Evolutionary conservation across 108 stramenopile species (phyloP).

Genomic region (Cyclotella baltica): DNA sequence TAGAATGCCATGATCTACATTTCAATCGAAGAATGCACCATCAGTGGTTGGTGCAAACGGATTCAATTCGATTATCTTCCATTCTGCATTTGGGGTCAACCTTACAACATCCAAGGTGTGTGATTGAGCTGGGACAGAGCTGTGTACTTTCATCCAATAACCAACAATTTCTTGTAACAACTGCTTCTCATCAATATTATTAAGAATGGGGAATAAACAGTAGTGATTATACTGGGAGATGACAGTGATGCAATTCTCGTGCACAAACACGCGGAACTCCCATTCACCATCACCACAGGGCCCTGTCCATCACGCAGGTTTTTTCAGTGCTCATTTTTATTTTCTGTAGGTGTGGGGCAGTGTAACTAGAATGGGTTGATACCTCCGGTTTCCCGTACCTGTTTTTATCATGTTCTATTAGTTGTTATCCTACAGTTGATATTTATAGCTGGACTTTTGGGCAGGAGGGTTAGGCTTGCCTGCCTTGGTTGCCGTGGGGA

Average conservation of each 20-base stretch:
- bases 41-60: not conserved
- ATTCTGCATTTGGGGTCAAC: not conserved
- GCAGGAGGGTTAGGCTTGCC: too few species aligned
- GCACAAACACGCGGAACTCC: constrained; percentile 2
- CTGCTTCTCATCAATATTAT: not conserved
- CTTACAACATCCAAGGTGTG: not conserved
- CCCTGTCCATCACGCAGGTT: too few species aligned
- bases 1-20: not conserved
- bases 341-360: too few species aligned
- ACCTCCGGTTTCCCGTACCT: too few species aligned
- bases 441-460: too few species aligned
- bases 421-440: too few species aligned
- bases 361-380: too few species aligned
- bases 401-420: too few species aligned
- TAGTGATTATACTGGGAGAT: not conserved
- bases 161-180: not conserved
- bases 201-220: not conserved
- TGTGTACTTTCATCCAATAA: not conserved
- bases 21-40: not conserved
- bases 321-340: too few species aligned
- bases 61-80: not conserved
- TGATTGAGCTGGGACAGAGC: not conserved
- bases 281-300: not conserved
- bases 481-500: too few species aligned
- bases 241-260: not conserved